Evolutionary conservation across 305 asterid genomes (phyloP).

Genomic region (Petunia hybrid): DNA sequence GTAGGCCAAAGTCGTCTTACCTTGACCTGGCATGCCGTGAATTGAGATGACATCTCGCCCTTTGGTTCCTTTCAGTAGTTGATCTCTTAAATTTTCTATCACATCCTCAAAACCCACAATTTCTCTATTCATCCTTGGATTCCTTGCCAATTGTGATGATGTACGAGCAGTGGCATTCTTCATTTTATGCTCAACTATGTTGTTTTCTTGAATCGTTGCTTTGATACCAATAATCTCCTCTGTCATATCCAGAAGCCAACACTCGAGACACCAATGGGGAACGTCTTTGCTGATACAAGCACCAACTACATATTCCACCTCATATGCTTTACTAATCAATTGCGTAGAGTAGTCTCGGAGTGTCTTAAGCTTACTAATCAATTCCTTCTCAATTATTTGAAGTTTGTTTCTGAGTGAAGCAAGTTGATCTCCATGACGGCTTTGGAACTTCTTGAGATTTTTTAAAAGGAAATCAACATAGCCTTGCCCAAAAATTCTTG

Average conservation of each 20-base stretch:
- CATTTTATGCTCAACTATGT: background rate
- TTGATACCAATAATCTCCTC: constrained; percentile 20
- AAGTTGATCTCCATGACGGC: background rate
- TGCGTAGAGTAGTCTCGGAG: too few species aligned
- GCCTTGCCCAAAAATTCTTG: background rate
- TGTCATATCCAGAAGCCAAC: background rate
- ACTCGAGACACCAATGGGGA: constrained; percentile 12
- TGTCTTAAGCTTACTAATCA: too few species aligned
- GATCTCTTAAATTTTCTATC: background rate
- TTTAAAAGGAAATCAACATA: constrained; percentile 5
- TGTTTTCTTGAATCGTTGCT: background rate
- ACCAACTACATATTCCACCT: constrained; percentile 26
- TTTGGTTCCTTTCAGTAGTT: background rate
- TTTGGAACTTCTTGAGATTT: background rate
- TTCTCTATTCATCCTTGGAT: background rate
- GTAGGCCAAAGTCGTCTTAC: constrained; percentile 27
- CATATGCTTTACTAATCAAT: constrained; percentile 1
- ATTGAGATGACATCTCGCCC: background rate
- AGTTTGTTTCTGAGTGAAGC: background rate
- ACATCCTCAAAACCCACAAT: constrained; percentile 28
- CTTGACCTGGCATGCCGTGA: constrained; percentile 28
- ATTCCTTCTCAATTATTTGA: background rate
- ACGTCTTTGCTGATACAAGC: background rate
- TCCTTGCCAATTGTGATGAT: background rate
- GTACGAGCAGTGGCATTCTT: constrained; percentile 18